Evolutionary conservation across 257 asterid species (phyloP), one percentile per base, ranked within the genome.

Genomic region (Rehmannia glutinosa): DNA sequence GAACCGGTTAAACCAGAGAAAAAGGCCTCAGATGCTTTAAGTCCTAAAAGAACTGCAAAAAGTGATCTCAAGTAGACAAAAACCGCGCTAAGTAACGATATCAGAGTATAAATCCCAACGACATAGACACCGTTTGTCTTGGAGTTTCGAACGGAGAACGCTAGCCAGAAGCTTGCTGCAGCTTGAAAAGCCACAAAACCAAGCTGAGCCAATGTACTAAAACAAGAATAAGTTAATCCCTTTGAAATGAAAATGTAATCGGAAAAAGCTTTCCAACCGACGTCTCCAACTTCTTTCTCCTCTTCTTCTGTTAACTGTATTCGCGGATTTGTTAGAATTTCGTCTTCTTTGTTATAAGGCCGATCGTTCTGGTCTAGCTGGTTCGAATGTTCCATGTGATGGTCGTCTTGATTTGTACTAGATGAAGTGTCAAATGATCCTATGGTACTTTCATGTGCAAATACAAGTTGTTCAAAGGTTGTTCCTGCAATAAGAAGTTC

Each of bases 161-260:
- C 96, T 5, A 89, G 82, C 96, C 96, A 89, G 59, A 79, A 83
- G 69, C 96, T 87, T 15, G 95, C 95, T 33, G 80, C 77, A 35
- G 92, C 96, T 77, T 87, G 96, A 24, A 89, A 66, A 70, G 35
- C 84, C 2, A 82, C 75, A 39, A 89, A 89, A 9, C 83, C 77
- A 9, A 75, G 28, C 54, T 84, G 88, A 25, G 87, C 25, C 19
- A 70, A 2, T 21, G 68, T 36, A 15, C 9, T 66, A 21, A 8
- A 45, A 25, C 65, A 64, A 3, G 72, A 41, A 9, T 24, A 78
- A 46, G 21, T 9, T 0, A 76, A 49, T 70, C 92, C 95, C 41
- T 81, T 87, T 10, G 95, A 80, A 35, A 78, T 52, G 6, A 23
- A 50, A 42, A 84, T 25, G 69, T 86, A 89, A 80, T 83, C 87